Conservation (phyloP, 2,329 filamentous ascomycete species). For the Nigrospora oryzae region DNA sequence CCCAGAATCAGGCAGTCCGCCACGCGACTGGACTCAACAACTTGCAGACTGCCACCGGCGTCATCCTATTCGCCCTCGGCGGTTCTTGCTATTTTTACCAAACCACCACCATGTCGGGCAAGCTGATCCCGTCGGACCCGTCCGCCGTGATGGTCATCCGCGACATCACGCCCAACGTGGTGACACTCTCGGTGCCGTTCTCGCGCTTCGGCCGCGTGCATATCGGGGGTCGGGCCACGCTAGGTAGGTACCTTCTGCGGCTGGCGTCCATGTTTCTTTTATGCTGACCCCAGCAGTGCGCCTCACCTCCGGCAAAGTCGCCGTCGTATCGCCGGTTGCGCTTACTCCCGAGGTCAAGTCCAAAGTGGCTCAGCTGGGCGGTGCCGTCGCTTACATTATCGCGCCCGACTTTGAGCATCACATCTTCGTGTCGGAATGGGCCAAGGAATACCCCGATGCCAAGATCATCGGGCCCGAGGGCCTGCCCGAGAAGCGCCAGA, state of each 20-base stretch:
- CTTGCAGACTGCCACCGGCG: neutral
- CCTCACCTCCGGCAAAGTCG: constrained; percentile 67
- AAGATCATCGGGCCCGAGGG: constrained; percentile 77
- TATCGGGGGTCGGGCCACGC: constrained; percentile 78
- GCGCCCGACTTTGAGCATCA: constrained; percentile 91
- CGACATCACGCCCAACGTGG: constrained; percentile 69
- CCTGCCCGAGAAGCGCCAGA: constrained; percentile 71
- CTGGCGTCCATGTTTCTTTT: constrained; percentile 1
- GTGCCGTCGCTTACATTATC: constrained; percentile 72
- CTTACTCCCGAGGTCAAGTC: constrained; percentile 66
- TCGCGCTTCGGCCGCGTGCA: constrained; percentile 69
- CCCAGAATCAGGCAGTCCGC: neutral
- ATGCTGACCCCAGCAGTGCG: constrained; percentile 46
- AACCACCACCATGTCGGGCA: constrained; percentile 43
- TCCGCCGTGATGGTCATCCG: constrained; percentile 85
- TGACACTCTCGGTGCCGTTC: constrained; percentile 78
- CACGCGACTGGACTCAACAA: neutral
- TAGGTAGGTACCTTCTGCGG: constrained; percentile 47
- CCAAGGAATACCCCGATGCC: constrained; percentile 67
- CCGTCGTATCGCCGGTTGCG: constrained; percentile 86
- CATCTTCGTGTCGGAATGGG: constrained; percentile 85
- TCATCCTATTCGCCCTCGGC: neutral
- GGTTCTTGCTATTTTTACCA: neutral
- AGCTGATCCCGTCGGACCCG: constrained; percentile 63
- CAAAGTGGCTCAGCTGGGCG: constrained; percentile 56